Conservation (phyloP, 1,284 basidiomycete genomes). For the Fereydounia khargensis region DNA sequence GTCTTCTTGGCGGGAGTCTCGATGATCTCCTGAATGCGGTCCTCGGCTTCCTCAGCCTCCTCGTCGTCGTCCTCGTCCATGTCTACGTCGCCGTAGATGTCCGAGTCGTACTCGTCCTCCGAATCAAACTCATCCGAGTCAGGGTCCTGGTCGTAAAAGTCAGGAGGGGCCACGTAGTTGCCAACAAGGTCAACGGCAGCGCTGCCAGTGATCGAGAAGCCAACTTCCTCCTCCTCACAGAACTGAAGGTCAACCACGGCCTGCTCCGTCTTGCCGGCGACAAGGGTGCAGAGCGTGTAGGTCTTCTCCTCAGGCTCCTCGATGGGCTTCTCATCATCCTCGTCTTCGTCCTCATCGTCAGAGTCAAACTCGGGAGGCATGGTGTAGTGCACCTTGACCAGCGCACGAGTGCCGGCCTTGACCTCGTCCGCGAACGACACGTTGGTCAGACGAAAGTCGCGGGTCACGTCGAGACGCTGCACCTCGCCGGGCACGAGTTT, state of each 20-base stretch:
- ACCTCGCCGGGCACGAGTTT: constrained; percentile 66
- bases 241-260: constrained; percentile 64
- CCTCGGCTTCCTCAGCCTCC: constrained; percentile 31
- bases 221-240: constrained; percentile 66
- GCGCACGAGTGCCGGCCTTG: constrained; percentile 67
- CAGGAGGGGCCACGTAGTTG: constrained; percentile 72
- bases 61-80: constrained; percentile 47
- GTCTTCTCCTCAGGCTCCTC: constrained; percentile 59
- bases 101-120: constrained; percentile 62
- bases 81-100: constrained; percentile 58
- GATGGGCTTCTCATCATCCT: constrained; percentile 59
- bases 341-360: constrained; percentile 62
- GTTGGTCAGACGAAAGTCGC: constrained; percentile 79
- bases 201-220: constrained; percentile 76
- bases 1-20: constrained; percentile 5
- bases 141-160: constrained; percentile 61
- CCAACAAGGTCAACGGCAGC: constrained; percentile 83
- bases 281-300: constrained; percentile 61
- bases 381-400: constrained; percentile 73
- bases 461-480: constrained; percentile 66
- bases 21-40: constrained; percentile 34
- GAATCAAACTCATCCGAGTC: constrained; percentile 41
- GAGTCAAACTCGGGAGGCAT: constrained; percentile 61
- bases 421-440: constrained; percentile 69
- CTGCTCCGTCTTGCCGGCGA: constrained; percentile 70